Evolutionary conservation across 2,329 filamentous ascomycete genomes (phyloP), one percentile per base, ranked within the genome.

Genomic region (Parascedosporium putredinis): DNA sequence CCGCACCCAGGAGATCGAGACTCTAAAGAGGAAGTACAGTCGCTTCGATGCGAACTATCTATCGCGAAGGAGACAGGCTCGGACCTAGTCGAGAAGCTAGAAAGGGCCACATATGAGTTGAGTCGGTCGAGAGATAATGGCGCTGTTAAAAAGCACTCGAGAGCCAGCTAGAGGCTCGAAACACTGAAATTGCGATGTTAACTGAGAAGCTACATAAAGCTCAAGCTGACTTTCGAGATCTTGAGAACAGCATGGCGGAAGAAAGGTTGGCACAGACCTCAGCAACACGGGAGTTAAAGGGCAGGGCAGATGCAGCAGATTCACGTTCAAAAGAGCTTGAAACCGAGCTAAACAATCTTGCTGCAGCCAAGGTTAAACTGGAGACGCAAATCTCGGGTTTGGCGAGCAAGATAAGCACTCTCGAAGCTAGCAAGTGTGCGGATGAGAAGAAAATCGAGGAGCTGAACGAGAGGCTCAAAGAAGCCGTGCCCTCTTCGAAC

Each of bases 31-130:
- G 81, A 93, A 57, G 79, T 94, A 24, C 72, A 77, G 18, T 73
- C 69, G 2, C 69, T 95, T 20, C 82, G 84, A 63, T 71, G 77
- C 3, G 86, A 94, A 57, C 71, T 95, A 4, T 75, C 78, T 2
- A 77, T 80, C 10, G 81, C 82, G 8, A 81, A 86, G 56, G 84
- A 93, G 59, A 84, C 83, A 40, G 81, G 78, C 36, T 69, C 79
- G 52, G 74, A 76, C n/a, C 74, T 88, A 58, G 77, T 79, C 1
- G 71, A 79, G 58, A 86, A 75, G 51, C 67, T 90, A 2, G 84
- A 89, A 60, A 76, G 76, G 47, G 77, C 82, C 0, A 84, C 81
- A 2, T 71, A 77, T 10, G 81, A 88, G 57, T 67, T 88, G 5
- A 74, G 56, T 52, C 69, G 75, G 53, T 64, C 64, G 18, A 70